Percentiles rank a stretch among this genome's conserved stretches.
These are phyloP conservation scores for Papiliotrema fonsecae DNA, from an alignment of 1,284 basidiomycete genomes.

Conservation along the genomic window DNA sequence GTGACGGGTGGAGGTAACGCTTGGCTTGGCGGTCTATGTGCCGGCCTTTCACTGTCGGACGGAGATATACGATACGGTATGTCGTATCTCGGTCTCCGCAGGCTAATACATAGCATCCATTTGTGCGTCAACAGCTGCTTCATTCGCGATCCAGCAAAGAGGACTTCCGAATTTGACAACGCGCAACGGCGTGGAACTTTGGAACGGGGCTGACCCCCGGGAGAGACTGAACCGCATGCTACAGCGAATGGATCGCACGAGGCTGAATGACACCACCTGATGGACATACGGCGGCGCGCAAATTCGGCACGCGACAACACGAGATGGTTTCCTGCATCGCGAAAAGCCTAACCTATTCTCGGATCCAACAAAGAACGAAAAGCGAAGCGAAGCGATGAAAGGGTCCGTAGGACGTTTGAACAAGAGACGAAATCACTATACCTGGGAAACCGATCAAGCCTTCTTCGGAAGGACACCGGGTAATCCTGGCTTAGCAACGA, in stretches of 20 bases:
- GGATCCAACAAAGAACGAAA: neutral
- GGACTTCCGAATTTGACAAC: constrained; percentile 58
- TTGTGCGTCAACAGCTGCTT: constrained; percentile 72
- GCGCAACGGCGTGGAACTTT: constrained; percentile 49
- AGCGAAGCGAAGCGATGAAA: neutral
- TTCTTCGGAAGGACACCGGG: neutral
- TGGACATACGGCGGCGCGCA: too few species aligned
- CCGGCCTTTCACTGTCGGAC: constrained; percentile 59
- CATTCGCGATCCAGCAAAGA: constrained; percentile 75
- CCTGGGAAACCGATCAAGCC: neutral
- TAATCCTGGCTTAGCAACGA: neutral
- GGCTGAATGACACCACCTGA: too few species aligned
- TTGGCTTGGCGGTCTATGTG: constrained; percentile 77
- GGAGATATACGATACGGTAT: constrained; percentile 64
- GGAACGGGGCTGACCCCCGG: constrained; percentile 61
- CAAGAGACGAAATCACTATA: neutral
- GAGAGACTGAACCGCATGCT: constrained; percentile 18
- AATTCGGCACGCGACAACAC: too few species aligned
- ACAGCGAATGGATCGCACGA: constrained; percentile 12
- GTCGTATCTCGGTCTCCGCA: constrained; percentile 11
- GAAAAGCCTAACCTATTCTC: too few species aligned
- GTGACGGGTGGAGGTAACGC: constrained; percentile 86
- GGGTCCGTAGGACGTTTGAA: neutral
- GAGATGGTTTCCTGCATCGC: too few species aligned
- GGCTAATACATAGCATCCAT: constrained; percentile 54